Evolutionary conservation across 306 rosid genomes (phyloP).

Genomic region (Phaseolus lunatus): DNA sequence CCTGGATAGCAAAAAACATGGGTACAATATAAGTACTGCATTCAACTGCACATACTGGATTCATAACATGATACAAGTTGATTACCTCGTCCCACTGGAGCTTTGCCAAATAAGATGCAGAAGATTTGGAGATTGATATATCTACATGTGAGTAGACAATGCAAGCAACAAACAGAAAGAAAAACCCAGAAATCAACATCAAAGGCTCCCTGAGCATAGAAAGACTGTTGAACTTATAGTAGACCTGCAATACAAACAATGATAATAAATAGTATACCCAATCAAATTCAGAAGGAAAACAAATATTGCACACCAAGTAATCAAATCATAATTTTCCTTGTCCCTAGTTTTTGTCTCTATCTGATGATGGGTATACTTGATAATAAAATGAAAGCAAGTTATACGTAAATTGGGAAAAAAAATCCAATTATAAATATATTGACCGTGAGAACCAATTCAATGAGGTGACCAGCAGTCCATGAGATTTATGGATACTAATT

Average conservation of each 20-base stretch:
- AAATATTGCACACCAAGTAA: conserved; percentile 3
- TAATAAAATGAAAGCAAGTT: conserved; percentile 17
- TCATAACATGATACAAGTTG: conserved; percentile 29
- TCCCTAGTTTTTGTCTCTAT: conserved; percentile 14
- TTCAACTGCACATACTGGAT: conserved; percentile 32
- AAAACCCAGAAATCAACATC: conserved; percentile 90
- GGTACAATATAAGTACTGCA: conserved; percentile 13
- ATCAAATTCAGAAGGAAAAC: conserved; percentile 10
- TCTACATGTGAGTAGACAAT: conserved; percentile 81
- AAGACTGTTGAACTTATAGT: conserved; percentile 86
- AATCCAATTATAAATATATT: conserved; percentile 5
- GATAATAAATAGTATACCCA: conserved; percentile 23
- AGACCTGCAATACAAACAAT: conserved; percentile 70
- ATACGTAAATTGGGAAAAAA: background rate
- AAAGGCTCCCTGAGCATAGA: conserved; percentile 92
- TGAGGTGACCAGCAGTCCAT: conserved; percentile 29
- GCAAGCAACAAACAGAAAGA: conserved; percentile 78
- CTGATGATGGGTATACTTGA: conserved; percentile 5
- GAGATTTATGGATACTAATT: conserved; percentile 32
- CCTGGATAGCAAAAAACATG: conserved; percentile 62
- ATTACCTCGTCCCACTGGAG: conserved; percentile 97
- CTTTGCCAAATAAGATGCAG: conserved; percentile 90
- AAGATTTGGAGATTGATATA: conserved; percentile 90
- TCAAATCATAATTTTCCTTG: conserved; percentile 14
- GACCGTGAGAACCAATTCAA: conserved; percentile 14